phyloP scores from a whole-genome alignment of 2,329 filamentous ascomycete genomes.

The Alternaria ventricosa region DNA sequence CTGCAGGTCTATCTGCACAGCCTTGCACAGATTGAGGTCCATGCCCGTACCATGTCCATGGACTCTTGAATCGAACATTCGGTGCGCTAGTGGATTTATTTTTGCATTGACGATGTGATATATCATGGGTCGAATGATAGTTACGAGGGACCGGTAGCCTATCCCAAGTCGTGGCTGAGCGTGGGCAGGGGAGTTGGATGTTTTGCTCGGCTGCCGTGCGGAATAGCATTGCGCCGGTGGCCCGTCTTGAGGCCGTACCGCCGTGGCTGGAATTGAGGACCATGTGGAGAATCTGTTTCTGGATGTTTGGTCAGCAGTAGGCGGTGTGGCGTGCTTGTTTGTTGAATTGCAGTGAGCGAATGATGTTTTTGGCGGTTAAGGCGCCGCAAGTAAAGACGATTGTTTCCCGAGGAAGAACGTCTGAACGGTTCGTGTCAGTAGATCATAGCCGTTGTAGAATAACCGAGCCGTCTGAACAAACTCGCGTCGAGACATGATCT shows the following conservation, averaged over 20 bases:
- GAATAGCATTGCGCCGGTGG: constrained; percentile 9
- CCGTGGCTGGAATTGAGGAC: background rate
- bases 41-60: constrained; percentile 14
- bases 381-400: background rate
- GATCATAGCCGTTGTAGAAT: background rate
- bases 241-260: background rate
- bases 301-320: background rate
- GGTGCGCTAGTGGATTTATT: constrained; percentile 12
- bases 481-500: background rate
- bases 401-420: background rate
- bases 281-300: background rate
- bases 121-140: background rate
- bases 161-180: background rate
- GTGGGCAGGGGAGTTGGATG: background rate
- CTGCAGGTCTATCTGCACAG: constrained; percentile 15
- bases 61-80: constrained; percentile 16
- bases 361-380: constrained; percentile 5
- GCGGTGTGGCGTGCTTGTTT: constrained; percentile 24
- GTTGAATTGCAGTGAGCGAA: background rate
- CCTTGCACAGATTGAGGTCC: constrained; percentile 14
- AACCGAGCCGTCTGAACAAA: background rate
- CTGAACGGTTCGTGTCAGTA: background rate
- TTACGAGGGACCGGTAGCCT: background rate
- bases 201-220: constrained; percentile 2
- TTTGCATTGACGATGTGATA: constrained; percentile 1